Evolutionary conservation across 2,329 filamentous ascomycete genomes (phyloP), one percentile per base, ranked within the genome.

Genomic region (Xylaria polymorpha): DNA sequence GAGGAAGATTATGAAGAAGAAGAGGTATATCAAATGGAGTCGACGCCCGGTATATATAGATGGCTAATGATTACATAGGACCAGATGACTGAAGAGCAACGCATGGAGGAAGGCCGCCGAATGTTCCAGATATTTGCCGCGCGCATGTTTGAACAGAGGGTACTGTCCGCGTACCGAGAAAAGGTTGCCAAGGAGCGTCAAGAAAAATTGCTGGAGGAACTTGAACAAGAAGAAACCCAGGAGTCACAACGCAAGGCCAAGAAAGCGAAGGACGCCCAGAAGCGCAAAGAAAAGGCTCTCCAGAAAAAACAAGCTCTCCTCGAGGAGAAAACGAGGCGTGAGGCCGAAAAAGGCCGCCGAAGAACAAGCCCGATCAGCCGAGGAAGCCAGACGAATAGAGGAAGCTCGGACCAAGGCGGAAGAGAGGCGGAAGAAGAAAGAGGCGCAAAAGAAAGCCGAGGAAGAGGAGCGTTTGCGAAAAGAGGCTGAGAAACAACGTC

Each of bases 51-150:
- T 50, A 60, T 66, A 60, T 66, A 39, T 68, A 59, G 18, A 35
- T 59, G 48, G 65, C 72, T 80, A 67, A 78, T 71, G 60, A 68
- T 66, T 60, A 90, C 48, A 87, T 82, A 98, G 95, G 94, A 97
- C 79, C 90, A 92, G 73, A 96, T 98, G 93, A 98, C 94, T 61
- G 95, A 98, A 84, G 94, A 97, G 83, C 94, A 98, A 84, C 92
- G 96, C 70, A 98, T 99, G 96, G 94, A 98, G 80, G 96, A 99
- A 85, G 96, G 96, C 70, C 90, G 96, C 66, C 88, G 95, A 74
- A 99, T 99, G 96, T 99, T 99, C 79, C 96, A 99, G 80, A 98
- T 99, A 80, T 99, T 99, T 81, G 96, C 96, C 70, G 96, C 96
- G 67, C 91, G 96, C 72, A 99, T 99, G 96, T 99, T 99, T 80